Evolutionary conservation across 2,329 filamentous ascomycete species (phyloP), one percentile per base, ranked within the genome.

Genomic region (Hymenoscyphus albidus): DNA sequence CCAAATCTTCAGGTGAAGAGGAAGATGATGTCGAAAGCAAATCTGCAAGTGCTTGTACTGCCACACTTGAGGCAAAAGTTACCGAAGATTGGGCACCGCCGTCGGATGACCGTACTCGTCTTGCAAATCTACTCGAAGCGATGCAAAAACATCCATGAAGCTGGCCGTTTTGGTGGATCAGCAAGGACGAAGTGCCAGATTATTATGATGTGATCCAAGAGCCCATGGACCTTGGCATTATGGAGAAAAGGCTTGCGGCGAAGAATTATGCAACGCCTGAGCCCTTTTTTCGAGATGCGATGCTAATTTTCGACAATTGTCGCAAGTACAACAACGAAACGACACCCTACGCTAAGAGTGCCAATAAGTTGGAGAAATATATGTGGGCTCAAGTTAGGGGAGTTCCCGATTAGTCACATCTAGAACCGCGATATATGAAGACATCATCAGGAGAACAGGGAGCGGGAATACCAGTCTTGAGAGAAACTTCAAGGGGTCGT

Each of bases 201-300:
- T 99, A 99, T 79, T 98, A 98, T 80, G 92, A 97, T 66, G 93
- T 98, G 67, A 98, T 99, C 80, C 93, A 93, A 75, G 91, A 97
- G 76, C 95, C 95, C 42, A 99, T 99, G 95, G 95, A 97, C 75
- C 82, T 97, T 58, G 88, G 86, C 59, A 97, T 93, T 22, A 98
- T 99, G 94, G 95, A 98, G 77, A 87, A 86, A 71, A 96, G 96
- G 78, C 88, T 97, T 69, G 93, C 98, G 74, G 92, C 92, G 48
- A 95, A 98, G 77, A 85, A 94, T 74, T 99, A 99, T 75, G 85
- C 87, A 16, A 93, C 87, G 0, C 94, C 95, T 0, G 93, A 98
- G 75, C 95, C 97, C 72, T 97, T 99, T 71, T 88, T 94, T 79
- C 86, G 84, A 68, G 95, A 99, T 76, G 91, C 93, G 13, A 89